Base-by-base conservation (phyloP, 1,284 basidiomycete genomes). In the Trichosporon coremiiforme region DNA sequence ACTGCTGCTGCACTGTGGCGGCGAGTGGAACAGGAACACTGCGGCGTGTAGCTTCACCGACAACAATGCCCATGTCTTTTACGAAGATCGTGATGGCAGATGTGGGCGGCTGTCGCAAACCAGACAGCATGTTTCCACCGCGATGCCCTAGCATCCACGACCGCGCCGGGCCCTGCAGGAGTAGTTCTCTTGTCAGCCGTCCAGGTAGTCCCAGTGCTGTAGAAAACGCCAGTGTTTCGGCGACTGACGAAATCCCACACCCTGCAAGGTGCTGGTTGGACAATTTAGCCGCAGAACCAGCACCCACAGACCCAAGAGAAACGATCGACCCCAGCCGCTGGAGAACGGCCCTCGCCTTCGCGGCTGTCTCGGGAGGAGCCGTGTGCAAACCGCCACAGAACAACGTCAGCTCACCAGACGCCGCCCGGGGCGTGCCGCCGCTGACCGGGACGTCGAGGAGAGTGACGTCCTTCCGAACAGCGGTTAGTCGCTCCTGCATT, bases 381-480 rank as follows among this genome's bases (percentile, higher is more conserved):
- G 64, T 65, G 1, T 76, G 70, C 3, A 74, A 67, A 0, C 78
- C 78, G 10, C 73, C 73, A 47, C 71, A 73, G 68, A 80, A 75
- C 69, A 81, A 75, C 41, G 74, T 79, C 15, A 81, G 73, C 50
- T 77, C 77, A 35, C 80, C 80, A 7, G 69, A 62, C 6, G 75
- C 78, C 0, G 80, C 78, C 22, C 80, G 77, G 4, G 72, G 66
- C 1, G 74, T 73, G 0, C 76, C 79, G 4, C 80, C 80, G 0
- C 79, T 80, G 2, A 81, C 79, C 3, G 80, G 80, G 17, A 72
- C 71, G 70, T 81, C 80, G 45, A 81, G 67, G 5, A 80, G 71
- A 9, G 35, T 35, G 0, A 78, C 70, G 63, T 81, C 79, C 36
- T 71, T 41, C 15, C 76, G 71, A 0, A 71, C 66, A 1, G 66